phyloP scores from a whole-genome alignment of 73 alveolate species.

The Blepharisma stoltei region DNA sequence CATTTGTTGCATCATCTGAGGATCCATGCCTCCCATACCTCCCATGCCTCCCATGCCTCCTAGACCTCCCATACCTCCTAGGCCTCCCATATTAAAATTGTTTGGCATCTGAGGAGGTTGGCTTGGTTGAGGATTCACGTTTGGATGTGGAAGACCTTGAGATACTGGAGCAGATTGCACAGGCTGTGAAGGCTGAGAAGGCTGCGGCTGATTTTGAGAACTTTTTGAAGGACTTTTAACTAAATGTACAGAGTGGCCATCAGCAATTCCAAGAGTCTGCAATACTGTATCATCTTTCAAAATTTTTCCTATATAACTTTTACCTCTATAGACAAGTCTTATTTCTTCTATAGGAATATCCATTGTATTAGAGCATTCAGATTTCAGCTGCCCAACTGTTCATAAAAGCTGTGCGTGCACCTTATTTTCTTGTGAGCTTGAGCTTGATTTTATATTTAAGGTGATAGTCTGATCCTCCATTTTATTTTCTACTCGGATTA shows the following conservation, averaged over 20 bases:
- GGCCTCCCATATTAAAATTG: no score
- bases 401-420: no score
- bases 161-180: constrained; percentile 9
- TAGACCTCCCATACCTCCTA: no score
- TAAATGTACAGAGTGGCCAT: neutral
- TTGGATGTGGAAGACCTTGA: neutral
- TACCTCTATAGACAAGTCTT: no score
- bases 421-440: no score
- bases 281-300: neutral
- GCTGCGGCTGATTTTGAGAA: neutral
- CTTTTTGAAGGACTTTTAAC: neutral
- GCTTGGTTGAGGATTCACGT: neutral
- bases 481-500: no score
- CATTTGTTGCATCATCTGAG: constrained; percentile 1
- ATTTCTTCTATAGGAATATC: no score
- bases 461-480: no score
- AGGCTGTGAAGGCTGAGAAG: neutral
- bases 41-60: neutral
- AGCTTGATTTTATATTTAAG: no score
- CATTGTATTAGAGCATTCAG: no score
- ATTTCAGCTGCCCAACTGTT: no score
- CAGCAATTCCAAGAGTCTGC: neutral
- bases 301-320: neutral
- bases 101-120: no score
- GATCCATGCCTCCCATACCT: neutral